These are phyloP conservation scores for Ascochyta rabiei DNA, from an alignment of 2,329 filamentous ascomycete genomes.

Conservation along the genomic window DNA sequence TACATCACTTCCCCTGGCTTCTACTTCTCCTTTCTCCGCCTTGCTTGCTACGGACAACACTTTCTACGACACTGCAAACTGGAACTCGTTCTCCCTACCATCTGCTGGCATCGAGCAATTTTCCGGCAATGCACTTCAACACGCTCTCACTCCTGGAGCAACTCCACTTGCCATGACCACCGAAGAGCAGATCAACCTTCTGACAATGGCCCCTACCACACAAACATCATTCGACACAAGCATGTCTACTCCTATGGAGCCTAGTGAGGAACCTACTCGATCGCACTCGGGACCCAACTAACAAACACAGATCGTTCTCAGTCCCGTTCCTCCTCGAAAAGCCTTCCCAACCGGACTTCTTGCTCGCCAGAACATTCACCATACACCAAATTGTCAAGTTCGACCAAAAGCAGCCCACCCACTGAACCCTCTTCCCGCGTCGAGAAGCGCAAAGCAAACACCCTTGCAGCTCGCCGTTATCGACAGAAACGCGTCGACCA, in stretches of 20 bases:
- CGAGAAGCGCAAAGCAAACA: conserved; percentile 70
- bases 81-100: conserved; percentile 32
- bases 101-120: conserved; percentile 23
- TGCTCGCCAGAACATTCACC: conserved; percentile 35
- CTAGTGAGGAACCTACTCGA: conserved; percentile 25
- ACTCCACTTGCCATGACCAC: conserved; percentile 18
- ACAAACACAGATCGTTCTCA: conserved; percentile 31
- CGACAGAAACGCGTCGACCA: conserved; percentile 73
- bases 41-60: conserved; percentile 25
- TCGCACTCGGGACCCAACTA: conserved; percentile 3
- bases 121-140: conserved; percentile 28
- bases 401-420: conserved; percentile 29
- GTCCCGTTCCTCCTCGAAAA: conserved; percentile 37
- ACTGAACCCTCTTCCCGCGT: conserved; percentile 34
- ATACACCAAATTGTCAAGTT: conserved; percentile 30
- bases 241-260: conserved; percentile 30
- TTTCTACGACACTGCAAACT: conserved; percentile 31
- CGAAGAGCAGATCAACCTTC: conserved; percentile 18
- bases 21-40: conserved; percentile 30
- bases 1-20: conserved; percentile 29
- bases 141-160: conserved; percentile 22
- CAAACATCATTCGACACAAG: conserved; percentile 22
- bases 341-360: conserved; percentile 29
- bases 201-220: conserved; percentile 27
- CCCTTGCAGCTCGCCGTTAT: conserved; percentile 73